Evolutionary conservation across 768 basidiomycete species (phyloP).

Genomic region (Hemileccinum rubropunctum): DNA sequence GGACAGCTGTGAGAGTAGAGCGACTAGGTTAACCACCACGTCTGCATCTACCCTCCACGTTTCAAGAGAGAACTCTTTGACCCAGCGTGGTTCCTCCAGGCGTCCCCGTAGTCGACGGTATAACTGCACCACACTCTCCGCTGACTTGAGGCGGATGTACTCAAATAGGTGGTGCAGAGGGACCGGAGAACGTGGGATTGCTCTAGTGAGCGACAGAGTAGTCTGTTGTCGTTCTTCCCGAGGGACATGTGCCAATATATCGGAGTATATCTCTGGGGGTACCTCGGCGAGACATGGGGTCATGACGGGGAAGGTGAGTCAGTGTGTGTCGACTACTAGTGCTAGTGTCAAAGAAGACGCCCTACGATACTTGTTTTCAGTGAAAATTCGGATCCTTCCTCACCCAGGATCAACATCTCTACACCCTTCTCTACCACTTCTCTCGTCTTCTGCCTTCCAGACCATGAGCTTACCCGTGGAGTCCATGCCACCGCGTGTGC

Average conservation of each 20-base stretch:
- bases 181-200: slow-evolving; percentile 60
- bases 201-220: slow-evolving; percentile 56
- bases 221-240: slow-evolving; percentile 46
- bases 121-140: slow-evolving; percentile 55
- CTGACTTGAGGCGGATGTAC: slow-evolving; percentile 47
- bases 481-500: slow-evolving; percentile 53
- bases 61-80: slow-evolving; percentile 52
- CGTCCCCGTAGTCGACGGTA: slow-evolving; percentile 50
- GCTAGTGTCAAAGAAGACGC: too few relatives aligned
- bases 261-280: slow-evolving; percentile 65
- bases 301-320: too few relatives aligned
- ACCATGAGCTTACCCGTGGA: slow-evolving; percentile 47
- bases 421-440: slow-evolving; percentile 51
- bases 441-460: slow-evolving; percentile 44
- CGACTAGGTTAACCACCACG: slow-evolving; percentile 66
- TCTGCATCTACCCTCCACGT: slow-evolving; percentile 75
- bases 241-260: slow-evolving; percentile 54
- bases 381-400: slow-evolving; percentile 24
- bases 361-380: slow-evolving; percentile 32
- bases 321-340: too few relatives aligned
- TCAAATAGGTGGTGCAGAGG: slow-evolving; percentile 57
- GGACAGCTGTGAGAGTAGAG: slow-evolving; percentile 49
- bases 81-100: slow-evolving; percentile 34
- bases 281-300: slow-evolving; percentile 34
- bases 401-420: slow-evolving; percentile 38